Conservation (phyloP, 2,329 filamentous ascomycete genomes). For the Zelopaecilomyces penicillatus region DNA sequence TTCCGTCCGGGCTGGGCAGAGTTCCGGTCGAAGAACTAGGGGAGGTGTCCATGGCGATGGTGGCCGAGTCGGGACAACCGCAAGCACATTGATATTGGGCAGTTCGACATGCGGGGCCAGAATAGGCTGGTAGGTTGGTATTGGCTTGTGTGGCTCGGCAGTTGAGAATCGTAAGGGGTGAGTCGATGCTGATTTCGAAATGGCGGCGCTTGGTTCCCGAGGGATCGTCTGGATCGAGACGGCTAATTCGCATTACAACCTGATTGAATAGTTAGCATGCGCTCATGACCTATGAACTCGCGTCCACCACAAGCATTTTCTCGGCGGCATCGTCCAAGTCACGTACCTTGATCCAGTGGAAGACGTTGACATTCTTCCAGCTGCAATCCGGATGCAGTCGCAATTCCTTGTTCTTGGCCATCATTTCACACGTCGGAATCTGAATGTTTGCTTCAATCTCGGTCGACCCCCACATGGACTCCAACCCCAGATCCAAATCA, state of each 20-base stretch:
- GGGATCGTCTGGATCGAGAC: slow-evolving; percentile 69
- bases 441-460: slow-evolving; percentile 94
- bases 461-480: slow-evolving; percentile 73
- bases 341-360: slow-evolving; percentile 91
- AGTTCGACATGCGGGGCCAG: slow-evolving; percentile 42
- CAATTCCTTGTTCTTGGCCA: slow-evolving; percentile 60
- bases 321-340: background rate
- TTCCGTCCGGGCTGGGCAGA: slow-evolving; percentile 31
- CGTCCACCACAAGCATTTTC: too few relatives aligned
- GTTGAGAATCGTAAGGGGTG: slow-evolving; percentile 85
- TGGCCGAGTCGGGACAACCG: slow-evolving; percentile 48
- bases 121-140: slow-evolving; percentile 74
- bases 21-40: slow-evolving; percentile 54
- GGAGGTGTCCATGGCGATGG: slow-evolving; percentile 50
- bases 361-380: slow-evolving; percentile 88
- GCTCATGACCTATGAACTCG: background rate
- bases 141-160: slow-evolving; percentile 91
- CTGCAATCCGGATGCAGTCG: slow-evolving; percentile 83
- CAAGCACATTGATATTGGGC: slow-evolving; percentile 37
- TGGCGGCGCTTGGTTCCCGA: slow-evolving; percentile 66
- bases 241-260: slow-evolving; percentile 90
- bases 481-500: slow-evolving; percentile 61
- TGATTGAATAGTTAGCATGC: slow-evolving; percentile 25
- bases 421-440: slow-evolving; percentile 78
- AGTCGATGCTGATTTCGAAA: slow-evolving; percentile 95